phyloP scores from a whole-genome alignment of 768 basidiomycete genomes.

The Phaeotremella fagi region DNA sequence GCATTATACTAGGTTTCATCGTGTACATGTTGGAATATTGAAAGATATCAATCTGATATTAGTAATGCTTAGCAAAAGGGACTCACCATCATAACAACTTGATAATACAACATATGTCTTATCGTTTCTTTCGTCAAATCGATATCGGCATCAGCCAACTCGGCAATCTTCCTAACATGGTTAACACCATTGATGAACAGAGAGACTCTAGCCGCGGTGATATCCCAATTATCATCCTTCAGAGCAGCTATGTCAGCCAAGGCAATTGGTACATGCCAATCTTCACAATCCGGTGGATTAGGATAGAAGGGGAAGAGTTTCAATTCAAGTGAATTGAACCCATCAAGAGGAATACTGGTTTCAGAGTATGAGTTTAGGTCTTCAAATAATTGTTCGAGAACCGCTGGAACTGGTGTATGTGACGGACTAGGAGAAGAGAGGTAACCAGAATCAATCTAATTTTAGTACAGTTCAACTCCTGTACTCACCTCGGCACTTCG shows the following conservation, averaged over 20 bases:
- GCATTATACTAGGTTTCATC: slow-evolving; percentile 75
- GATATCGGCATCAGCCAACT: slow-evolving; percentile 82
- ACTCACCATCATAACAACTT: slow-evolving; percentile 75
- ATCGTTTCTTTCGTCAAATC: slow-evolving; percentile 78
- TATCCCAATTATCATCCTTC: slow-evolving; percentile 89
- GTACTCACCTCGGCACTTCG: slow-evolving; percentile 75
- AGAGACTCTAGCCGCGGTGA: slow-evolving; percentile 80
- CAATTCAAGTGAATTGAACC: slow-evolving; percentile 88
- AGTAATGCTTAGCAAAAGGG: neutral
- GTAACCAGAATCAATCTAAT: slow-evolving; percentile 80
- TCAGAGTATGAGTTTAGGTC: slow-evolving; percentile 97
- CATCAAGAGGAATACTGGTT: slow-evolving; percentile 81
- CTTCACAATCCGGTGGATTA: slow-evolving; percentile 79
- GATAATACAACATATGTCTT: slow-evolving; percentile 92
- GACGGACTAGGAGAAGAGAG: slow-evolving; percentile 69
- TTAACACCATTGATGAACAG: slow-evolving; percentile 83
- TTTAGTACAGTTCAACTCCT: neutral
- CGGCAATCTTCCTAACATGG: slow-evolving; percentile 83
- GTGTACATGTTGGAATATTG: slow-evolving; percentile 98
- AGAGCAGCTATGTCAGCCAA: slow-evolving; percentile 76
- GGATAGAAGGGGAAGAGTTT: slow-evolving; percentile 94
- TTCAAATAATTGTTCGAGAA: slow-evolving; percentile 93
- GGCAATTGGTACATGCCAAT: slow-evolving; percentile 93
- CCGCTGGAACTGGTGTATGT: slow-evolving; percentile 62
- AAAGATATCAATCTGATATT: slow-evolving; percentile 72